Evolutionary conservation across 768 basidiomycete species (phyloP).

Genomic region (Lactarius vividus): DNA sequence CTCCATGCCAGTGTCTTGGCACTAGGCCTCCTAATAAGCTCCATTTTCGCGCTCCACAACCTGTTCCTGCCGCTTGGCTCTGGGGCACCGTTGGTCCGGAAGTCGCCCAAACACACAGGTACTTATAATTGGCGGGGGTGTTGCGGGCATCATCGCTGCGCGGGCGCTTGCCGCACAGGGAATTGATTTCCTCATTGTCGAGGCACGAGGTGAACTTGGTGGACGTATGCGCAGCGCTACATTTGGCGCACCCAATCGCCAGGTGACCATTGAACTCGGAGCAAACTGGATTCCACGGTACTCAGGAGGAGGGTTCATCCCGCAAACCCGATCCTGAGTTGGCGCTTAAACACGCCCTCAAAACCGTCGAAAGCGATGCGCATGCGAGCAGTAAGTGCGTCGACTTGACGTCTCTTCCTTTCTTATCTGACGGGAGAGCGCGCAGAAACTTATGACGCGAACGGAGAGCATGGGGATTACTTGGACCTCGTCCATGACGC

Average conservation of each 20-base stretch:
- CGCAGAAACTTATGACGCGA: constrained; percentile 49
- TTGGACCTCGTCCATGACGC: constrained; percentile 43
- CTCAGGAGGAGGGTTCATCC: constrained; percentile 44
- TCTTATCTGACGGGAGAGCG: background rate
- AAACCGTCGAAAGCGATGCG: constrained; percentile 41
- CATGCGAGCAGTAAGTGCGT: constrained; percentile 32
- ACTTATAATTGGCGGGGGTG: constrained; percentile 63
- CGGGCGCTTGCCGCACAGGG: constrained; percentile 51
- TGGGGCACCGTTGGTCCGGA: background rate
- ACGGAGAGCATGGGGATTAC: constrained; percentile 47
- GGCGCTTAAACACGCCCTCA: constrained; percentile 48
- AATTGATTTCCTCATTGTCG: constrained; percentile 56
- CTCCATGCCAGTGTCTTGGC: background rate
- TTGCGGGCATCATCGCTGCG: constrained; percentile 61
- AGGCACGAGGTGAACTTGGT: constrained; percentile 52
- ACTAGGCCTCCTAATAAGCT: background rate
- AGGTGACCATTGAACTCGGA: constrained; percentile 45
- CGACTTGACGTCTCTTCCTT: background rate
- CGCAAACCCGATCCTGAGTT: constrained; percentile 56
- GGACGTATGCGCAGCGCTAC: constrained; percentile 48
- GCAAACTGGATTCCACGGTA: constrained; percentile 41
- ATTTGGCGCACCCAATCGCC: constrained; percentile 40
- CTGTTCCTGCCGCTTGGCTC: background rate
- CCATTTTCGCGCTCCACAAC: background rate
- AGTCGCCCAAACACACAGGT: constrained; percentile 35